A percentile compares a stretch with the other conserved stretches of the same genome.
phyloP scores from a whole-genome alignment of 352 stramenopile genomes.

The Globisporangium cystogenes region DNA sequence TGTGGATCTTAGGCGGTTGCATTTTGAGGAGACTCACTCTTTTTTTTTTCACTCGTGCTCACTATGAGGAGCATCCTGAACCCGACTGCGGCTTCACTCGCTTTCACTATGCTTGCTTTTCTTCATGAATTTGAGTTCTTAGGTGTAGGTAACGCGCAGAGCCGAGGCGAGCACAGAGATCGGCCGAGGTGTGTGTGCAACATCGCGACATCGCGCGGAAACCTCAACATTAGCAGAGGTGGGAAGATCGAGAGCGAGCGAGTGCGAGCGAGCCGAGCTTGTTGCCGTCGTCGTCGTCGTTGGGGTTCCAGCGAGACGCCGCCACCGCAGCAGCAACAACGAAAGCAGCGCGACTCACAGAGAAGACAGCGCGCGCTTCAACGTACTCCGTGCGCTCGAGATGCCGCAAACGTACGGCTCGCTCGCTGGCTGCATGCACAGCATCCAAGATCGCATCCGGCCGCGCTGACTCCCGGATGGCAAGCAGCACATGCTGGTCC shows the following conservation, averaged over 20 bases:
- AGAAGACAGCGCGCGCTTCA: background rate
- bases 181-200: background rate
- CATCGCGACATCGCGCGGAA: background rate
- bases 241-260: no score
- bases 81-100: background rate
- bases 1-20: background rate
- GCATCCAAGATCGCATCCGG: background rate
- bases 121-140: no score
- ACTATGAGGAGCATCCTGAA: background rate
- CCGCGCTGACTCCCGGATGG: background rate
- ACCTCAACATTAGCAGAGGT: background rate
- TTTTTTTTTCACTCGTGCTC: background rate
- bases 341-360: no score
- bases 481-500: background rate
- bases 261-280: no score
- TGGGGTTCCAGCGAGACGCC: no score
- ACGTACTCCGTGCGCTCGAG: background rate
- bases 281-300: no score
- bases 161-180: no score
- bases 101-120: background rate
- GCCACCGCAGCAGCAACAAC: no score
- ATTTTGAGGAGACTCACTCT: no score
- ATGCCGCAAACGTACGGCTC: background rate
- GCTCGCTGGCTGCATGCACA: background rate
- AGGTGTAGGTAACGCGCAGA: slow-evolving; percentile 4